Evolutionary conservation across 306 rosid genomes (phyloP).

Genomic region (Betula pendula): DNA sequence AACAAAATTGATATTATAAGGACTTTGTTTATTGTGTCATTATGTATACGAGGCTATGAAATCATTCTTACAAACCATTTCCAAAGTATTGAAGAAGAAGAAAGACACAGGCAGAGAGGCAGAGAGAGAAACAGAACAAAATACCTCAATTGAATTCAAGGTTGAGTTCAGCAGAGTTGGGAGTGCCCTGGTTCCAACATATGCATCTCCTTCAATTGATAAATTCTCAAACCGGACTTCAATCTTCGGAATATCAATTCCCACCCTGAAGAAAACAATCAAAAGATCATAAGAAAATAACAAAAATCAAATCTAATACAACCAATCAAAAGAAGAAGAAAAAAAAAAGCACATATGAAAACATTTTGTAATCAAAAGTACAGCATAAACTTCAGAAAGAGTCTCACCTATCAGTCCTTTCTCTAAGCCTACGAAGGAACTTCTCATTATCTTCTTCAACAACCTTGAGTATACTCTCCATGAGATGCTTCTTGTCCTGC

Average conservation of each 20-base stretch:
- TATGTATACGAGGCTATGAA: neutral
- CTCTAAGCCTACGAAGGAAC: conserved; percentile 56
- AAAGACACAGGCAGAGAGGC: neutral
- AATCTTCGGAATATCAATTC: conserved; percentile 69
- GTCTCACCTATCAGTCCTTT: conserved; percentile 60
- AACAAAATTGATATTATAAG: neutral
- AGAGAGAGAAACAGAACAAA: neutral
- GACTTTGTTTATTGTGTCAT: neutral
- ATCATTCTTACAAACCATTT: neutral
- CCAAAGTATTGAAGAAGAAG: neutral
- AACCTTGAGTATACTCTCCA: conserved; percentile 50
- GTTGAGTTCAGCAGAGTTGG: conserved; percentile 73
- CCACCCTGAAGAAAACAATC: conserved; percentile 48
- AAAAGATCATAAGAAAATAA: neutral
- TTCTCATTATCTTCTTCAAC: conserved; percentile 73
- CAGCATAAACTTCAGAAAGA: neutral
- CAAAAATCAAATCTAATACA: neutral
- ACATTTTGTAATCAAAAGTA: neutral
- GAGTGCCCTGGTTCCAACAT: conserved; percentile 77
- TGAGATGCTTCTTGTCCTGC: conserved; percentile 46
- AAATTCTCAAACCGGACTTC: conserved; percentile 76
- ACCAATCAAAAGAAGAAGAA: neutral
- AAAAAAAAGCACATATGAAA: neutral
- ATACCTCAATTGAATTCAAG: conserved; percentile 66
- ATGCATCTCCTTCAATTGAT: conserved; percentile 70